These are phyloP conservation scores for Bruguiera sexangula DNA, from an alignment of 345 rosid genomes.

Conservation along the genomic window DNA sequence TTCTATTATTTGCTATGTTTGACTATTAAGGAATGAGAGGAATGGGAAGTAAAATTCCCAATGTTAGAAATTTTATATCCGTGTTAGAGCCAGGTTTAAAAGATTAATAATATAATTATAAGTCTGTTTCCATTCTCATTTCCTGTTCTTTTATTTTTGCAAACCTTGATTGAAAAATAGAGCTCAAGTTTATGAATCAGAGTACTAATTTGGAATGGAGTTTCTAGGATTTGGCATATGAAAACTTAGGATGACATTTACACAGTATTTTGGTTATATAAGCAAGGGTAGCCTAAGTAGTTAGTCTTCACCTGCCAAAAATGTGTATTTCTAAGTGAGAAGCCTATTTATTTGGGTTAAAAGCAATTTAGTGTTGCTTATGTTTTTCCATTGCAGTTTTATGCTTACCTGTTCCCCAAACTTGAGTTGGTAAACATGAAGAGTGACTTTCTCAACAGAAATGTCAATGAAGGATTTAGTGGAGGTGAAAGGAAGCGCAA, in stretches of 20 bases:
- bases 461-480: conserved; percentile 98
- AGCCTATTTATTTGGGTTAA: not conserved
- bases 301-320: not conserved
- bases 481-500: conserved; percentile 98
- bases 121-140: not conserved
- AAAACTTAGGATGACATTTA: conserved; percentile 1
- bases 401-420: conserved; percentile 65
- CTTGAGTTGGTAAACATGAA: conserved; percentile 85
- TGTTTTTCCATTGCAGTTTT: conserved; percentile 62
- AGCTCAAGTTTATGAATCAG: not conserved
- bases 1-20: no score
- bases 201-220: not conserved
- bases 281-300: not conserved
- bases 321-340: not conserved
- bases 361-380: not conserved
- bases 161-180: not conserved
- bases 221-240: not conserved
- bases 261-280: not conserved
- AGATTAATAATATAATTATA: not conserved
- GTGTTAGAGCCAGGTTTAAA: not conserved
- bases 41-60: no score
- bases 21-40: no score
- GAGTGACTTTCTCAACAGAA: conserved; percentile 85
- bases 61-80: no score
- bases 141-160: not conserved